Percentiles rank a stretch among this genome's conserved stretches.
These are phyloP conservation scores for Rhododendron ferrugineum DNA, from an alignment of 148 eudicot genomes.

Conservation along the genomic window DNA sequence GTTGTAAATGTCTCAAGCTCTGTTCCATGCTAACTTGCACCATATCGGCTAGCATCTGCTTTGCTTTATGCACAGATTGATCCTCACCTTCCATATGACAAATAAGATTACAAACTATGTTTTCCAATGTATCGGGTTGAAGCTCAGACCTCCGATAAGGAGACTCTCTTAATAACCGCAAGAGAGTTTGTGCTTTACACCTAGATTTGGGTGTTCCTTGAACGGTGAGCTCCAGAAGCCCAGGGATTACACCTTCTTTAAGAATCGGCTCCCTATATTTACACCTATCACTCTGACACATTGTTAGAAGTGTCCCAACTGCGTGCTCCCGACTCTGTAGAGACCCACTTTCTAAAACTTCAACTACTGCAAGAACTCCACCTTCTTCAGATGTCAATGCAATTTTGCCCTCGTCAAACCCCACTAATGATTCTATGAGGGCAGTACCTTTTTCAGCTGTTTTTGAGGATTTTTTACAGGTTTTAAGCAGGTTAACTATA, in stretches of 20 bases:
- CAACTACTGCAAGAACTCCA: slow-evolving; percentile 84
- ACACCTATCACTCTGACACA: slow-evolving; percentile 70
- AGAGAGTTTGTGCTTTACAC: slow-evolving; percentile 58
- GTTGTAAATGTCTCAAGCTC: slow-evolving; percentile 84
- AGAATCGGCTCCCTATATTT: slow-evolving; percentile 80
- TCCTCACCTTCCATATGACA: slow-evolving; percentile 81
- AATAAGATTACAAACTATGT: slow-evolving; percentile 71
- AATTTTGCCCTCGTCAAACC: slow-evolving; percentile 55
- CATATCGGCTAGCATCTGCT: slow-evolving; percentile 93
- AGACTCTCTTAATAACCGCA: slow-evolving; percentile 66
- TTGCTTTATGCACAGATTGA: slow-evolving; percentile 66
- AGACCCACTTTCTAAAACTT: slow-evolving; percentile 82
- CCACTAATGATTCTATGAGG: slow-evolving; percentile 61
- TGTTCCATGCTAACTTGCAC: slow-evolving; percentile 98
- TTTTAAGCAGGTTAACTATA: slow-evolving; percentile 52
- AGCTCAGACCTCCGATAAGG: slow-evolving; percentile 74
- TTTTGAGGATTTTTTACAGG: slow-evolving; percentile 68
- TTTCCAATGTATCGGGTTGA: slow-evolving; percentile 73
- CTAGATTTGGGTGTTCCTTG: slow-evolving; percentile 75
- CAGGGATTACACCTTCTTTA: slow-evolving; percentile 92
- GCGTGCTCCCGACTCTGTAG: slow-evolving; percentile 81
- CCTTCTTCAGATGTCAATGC: slow-evolving; percentile 66
- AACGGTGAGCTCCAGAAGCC: slow-evolving; percentile 90
- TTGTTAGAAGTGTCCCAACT: slow-evolving; percentile 69
- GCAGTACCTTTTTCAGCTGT: slow-evolving; percentile 83